Base-by-base conservation (phyloP, 2,329 filamentous ascomycete genomes). In the Chrysoporthe cubensis region DNA sequence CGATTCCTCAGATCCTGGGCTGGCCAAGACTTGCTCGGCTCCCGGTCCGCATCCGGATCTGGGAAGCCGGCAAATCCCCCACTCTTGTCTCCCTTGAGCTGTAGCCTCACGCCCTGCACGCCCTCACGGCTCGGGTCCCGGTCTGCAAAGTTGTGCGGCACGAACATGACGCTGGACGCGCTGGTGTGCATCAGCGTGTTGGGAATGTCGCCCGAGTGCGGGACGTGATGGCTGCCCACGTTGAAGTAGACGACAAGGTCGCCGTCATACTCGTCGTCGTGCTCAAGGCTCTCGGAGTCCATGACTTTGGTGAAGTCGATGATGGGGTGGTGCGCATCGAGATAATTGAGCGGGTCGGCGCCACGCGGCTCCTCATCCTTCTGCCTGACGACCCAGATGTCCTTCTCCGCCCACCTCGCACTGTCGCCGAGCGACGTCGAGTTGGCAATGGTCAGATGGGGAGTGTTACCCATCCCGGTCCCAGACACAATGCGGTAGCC, bases 161-260 rank as follows among this genome's bases (percentile, higher is more conserved):
- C 75, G 62, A 80, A 74, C 52, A 77, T 72, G 54, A 82, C 72
- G 18, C 75, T 75, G 2, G 76, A 78, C 50, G 81, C 78, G 14
- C 79, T 79, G 4, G 78, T 77, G 18, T 77, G 79, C 67, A 71
- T 71, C 3, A 84, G 77, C 0, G 83, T 84, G 68, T 82, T 83
- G 8, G 82, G 82, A 5, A 84, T 71, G 68, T 82, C 81, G 16
- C 76, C 77, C 3, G 79, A 78, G 65, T 80, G 77, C 18, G 81
- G 78, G 37, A 82, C 70, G 66, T 83, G 81, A 69, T 83, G 80
- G 76, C 80, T 82, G 14, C 81, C 81, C 44, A 82, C 71, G 66
- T 82, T 82, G 66, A 83, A 76, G 73, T 78, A 82, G 32, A 81
- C 65, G 26, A 81, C 79, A 1, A 71, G 40, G 40, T 74, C 71